Conservation (phyloP, 306 rosid genomes). For the Ammopiptanthus mongolicus region DNA sequence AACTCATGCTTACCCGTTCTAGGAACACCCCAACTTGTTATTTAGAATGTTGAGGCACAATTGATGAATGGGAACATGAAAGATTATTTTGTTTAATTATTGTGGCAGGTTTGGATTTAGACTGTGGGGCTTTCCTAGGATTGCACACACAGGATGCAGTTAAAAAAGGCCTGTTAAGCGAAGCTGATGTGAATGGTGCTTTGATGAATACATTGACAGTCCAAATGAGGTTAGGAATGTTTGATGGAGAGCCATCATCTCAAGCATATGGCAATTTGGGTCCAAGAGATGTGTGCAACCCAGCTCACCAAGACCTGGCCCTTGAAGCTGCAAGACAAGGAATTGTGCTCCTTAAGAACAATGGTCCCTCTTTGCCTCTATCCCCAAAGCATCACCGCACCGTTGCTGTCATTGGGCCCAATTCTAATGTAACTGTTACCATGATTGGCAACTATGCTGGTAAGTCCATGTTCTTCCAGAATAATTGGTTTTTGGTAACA, state of each 20-base stretch:
- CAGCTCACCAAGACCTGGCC: constrained; percentile 65
- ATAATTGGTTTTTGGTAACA: neutral
- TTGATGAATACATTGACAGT: constrained; percentile 57
- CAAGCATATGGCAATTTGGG: constrained; percentile 61
- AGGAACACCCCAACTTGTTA: too few relatives aligned
- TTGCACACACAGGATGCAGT: constrained; percentile 66
- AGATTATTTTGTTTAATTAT: too few relatives aligned
- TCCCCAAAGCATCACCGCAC: constrained; percentile 46
- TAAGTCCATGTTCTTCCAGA: constrained; percentile 9
- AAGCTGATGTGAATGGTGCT: constrained; percentile 52
- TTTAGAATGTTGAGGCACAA: too few relatives aligned
- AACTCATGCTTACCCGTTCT: too few relatives aligned
- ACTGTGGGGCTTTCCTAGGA: constrained; percentile 84
- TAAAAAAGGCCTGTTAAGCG: constrained; percentile 53
- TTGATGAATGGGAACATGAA: too few relatives aligned
- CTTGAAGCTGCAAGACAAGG: constrained; percentile 80
- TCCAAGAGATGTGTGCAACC: constrained; percentile 72
- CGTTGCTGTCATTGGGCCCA: constrained; percentile 87
- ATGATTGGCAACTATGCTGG: constrained; percentile 95
- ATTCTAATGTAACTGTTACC: constrained; percentile 56
- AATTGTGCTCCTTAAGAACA: constrained; percentile 78
- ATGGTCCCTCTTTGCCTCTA: constrained; percentile 53
- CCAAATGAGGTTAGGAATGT: constrained; percentile 93
- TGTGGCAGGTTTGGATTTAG: constrained; percentile 72
- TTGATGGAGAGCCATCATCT: constrained; percentile 62